Base-by-base conservation (phyloP, 306 rosid genomes). In the Fragaria vesca region DNA sequence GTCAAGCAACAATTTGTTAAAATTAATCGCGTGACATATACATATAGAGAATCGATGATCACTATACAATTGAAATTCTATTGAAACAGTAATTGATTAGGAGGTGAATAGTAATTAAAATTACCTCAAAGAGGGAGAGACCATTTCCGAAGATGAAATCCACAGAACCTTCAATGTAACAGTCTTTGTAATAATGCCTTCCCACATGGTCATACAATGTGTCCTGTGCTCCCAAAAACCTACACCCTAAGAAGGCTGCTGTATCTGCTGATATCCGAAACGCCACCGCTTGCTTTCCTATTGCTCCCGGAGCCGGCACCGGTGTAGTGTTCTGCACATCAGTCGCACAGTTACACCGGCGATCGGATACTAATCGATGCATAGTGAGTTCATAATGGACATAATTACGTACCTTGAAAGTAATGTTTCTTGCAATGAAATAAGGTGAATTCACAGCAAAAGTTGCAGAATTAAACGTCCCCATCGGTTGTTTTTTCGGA, bases 121-220 rank as follows among this genome's bases (percentile, higher is more conserved):
- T 66, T 66, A 91, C 98, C 97, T 95, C 97, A 71, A 83, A 96
- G 0, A 96, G 81, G 45, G 98, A 93, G 63, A 96, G 93, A 30
- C 80, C 92, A 40, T 96, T 93, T 66, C 99, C 99, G n/a, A 96
- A 96, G 68, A 96, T 96, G 97, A 96, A 96, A 70, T 96, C 99
- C 54, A 93, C 98, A 3, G 99, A 93, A n/a, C 99, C 98, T 89
- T 96, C 99, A 36, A 96, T 93, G 68, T 93, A 96, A 77, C 98
- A 93, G 70, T 96, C 98, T 51, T 93, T 96, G 67, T 96, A 96
- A 65, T 96, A 96, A 82, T 96, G 99, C 58, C 99, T 84, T 1
- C 99, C 99, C 68, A 88, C 0, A 72, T 96, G 98, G 76, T 96
- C 99, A 76, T 96, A 96, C 2, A 96, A 85, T 47, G 99, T 95